A percentile compares a stretch with the other conserved stretches of the same genome.
These are phyloP conservation scores for Heliamphora exappendiculata DNA, from an alignment of 148 eudicot genomes.

Conservation along the genomic window DNA sequence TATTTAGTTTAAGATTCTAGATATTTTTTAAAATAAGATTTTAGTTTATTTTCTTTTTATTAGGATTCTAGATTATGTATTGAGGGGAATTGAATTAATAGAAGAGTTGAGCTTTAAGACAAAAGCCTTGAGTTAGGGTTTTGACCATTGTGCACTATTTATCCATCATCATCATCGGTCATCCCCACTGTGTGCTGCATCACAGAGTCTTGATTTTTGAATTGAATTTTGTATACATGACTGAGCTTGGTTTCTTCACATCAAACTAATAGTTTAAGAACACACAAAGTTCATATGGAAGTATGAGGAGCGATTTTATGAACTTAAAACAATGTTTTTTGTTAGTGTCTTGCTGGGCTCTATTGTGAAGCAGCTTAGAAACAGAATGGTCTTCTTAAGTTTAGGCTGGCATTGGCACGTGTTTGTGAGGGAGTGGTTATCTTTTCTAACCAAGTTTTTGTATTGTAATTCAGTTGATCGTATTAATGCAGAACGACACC, in stretches of 20 bases:
- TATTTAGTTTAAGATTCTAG: too few relatives aligned
- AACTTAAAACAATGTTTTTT: background rate
- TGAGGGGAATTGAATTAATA: too few relatives aligned
- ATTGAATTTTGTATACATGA: background rate
- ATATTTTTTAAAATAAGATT: too few relatives aligned
- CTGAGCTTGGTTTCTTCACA: background rate
- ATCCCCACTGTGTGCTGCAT: too few relatives aligned
- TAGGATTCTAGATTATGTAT: too few relatives aligned
- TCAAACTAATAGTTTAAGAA: background rate
- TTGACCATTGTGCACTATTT: too few relatives aligned
- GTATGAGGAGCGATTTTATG: background rate
- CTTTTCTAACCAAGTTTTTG: background rate
- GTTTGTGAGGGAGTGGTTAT: background rate
- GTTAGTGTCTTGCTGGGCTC: background rate
- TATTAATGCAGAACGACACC: background rate
- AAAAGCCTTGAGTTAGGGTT: too few relatives aligned
- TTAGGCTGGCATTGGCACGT: background rate
- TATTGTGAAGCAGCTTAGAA: background rate
- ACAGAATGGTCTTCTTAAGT: background rate
- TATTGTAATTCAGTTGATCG: background rate
- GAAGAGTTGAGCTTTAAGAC: too few relatives aligned
- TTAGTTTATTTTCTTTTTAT: too few relatives aligned
- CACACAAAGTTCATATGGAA: background rate
- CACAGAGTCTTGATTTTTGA: background rate
- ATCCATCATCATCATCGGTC: too few relatives aligned